These are phyloP conservation scores for Neurospora pannonica DNA, from an alignment of 495 filamentous ascomycete species.

Conservation along the genomic window DNA sequence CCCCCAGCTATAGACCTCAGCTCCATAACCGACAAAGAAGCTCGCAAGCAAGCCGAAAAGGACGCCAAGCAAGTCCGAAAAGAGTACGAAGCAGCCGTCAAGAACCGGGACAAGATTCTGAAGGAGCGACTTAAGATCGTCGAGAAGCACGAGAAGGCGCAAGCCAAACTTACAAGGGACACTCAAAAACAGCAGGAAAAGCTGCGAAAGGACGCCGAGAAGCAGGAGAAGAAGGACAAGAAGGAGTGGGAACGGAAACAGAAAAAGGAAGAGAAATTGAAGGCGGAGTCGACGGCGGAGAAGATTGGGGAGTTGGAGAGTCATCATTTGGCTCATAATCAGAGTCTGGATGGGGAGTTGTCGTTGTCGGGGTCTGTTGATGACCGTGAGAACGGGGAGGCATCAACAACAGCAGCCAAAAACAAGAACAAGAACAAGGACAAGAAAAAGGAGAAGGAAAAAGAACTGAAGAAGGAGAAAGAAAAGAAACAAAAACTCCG, in stretches of 20 bases:
- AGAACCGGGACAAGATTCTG: constrained; percentile 53
- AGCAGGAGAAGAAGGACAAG: constrained; percentile 9
- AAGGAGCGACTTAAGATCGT: constrained; percentile 47
- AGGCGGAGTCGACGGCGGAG: constrained; percentile 6
- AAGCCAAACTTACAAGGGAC: constrained; percentile 28
- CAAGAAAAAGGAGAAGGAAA: not conserved
- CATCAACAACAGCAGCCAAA: not conserved
- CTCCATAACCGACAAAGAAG: constrained; percentile 47
- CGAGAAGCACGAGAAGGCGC: constrained; percentile 44
- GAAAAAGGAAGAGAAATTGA: constrained; percentile 9
- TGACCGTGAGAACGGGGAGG: constrained; percentile 1
- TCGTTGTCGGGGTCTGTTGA: constrained; percentile 1
- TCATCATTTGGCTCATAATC: not conserved
- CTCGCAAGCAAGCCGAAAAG: constrained; percentile 55
- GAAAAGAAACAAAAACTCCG: constrained; percentile 45
- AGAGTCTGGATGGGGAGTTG: not conserved
- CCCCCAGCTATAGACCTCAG: constrained; percentile 39
- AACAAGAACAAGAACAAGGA: not conserved
- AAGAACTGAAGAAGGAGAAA: constrained; percentile 15
- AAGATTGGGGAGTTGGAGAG: not conserved
- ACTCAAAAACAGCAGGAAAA: constrained; percentile 26
- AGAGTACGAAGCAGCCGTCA: constrained; percentile 50
- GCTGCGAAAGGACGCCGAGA: constrained; percentile 22
- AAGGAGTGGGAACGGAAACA: constrained; percentile 16
- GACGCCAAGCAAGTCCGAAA: constrained; percentile 49